Evolutionary conservation across 176 grass and related monocot species (phyloP).

Genomic region (Hordeum marinum): DNA sequence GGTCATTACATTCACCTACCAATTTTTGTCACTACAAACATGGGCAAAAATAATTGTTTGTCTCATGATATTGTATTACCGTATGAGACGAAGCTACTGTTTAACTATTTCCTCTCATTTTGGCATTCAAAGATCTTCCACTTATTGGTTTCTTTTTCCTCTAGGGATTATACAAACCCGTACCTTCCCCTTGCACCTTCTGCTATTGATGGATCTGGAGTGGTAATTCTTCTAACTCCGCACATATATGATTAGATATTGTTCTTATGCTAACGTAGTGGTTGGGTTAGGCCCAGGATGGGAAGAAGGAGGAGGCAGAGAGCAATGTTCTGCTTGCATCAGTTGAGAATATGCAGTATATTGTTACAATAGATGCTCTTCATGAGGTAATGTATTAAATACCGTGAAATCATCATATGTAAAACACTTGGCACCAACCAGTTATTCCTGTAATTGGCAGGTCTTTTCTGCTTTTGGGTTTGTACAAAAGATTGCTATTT

Average conservation of each 20-base stretch:
- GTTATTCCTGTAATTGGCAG: conserved; percentile 34
- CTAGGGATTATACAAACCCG: conserved; percentile 94
- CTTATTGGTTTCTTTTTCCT: conserved; percentile 18
- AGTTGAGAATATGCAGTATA: conserved; percentile 98
- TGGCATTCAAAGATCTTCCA: background rate
- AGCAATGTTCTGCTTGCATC: conserved; percentile 96
- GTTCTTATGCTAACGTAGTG: conserved; percentile 17
- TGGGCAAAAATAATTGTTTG: background rate
- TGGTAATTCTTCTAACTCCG: conserved; percentile 42
- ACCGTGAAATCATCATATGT: background rate
- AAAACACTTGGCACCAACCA: background rate
- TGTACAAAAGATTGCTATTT: conserved; percentile 96
- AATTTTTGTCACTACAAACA: conserved; percentile 11
- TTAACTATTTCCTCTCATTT: background rate
- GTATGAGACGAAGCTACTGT: background rate
- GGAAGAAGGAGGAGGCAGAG: conserved; percentile 71
- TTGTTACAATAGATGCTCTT: conserved; percentile 94
- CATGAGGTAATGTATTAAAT: conserved; percentile 61
- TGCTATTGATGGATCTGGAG: conserved; percentile 67
- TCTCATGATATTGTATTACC: background rate
- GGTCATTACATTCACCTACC: background rate
- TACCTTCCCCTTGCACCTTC: conserved; percentile 89
- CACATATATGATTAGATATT: conserved; percentile 18
- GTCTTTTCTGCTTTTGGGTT: conserved; percentile 95
- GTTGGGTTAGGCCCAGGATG: conserved; percentile 43